Conservation (phyloP, 441 rosid genomes). For the Gossypium schwendimanii region DNA sequence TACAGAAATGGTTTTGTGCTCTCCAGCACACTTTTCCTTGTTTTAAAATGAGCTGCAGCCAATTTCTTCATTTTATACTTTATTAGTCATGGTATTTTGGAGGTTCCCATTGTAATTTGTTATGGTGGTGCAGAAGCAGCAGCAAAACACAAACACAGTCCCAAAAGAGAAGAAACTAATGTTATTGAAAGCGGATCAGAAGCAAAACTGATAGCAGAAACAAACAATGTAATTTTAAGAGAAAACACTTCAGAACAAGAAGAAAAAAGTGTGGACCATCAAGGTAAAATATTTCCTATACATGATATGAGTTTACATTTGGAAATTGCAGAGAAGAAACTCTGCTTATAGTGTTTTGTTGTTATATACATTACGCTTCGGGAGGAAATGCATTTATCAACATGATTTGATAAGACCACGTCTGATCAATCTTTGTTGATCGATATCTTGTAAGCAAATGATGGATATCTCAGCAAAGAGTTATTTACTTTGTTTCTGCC, state of each 20-base stretch:
- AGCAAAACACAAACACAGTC: not conserved
- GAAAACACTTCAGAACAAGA: not conserved
- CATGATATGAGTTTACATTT: not conserved
- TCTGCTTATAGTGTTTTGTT: not conserved
- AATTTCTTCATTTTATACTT: not conserved
- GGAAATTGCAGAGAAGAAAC: not conserved
- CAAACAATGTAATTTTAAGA: not conserved
- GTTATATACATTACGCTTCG: not conserved
- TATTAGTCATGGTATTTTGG: not conserved
- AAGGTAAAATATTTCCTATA: constrained; percentile 9
- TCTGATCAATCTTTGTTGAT: not conserved
- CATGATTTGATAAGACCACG: not conserved
- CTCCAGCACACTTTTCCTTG: not conserved
- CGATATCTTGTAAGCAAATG: not conserved
- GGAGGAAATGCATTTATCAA: not conserved
- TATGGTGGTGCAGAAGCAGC: constrained; percentile 5
- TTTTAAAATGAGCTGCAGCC: not conserved
- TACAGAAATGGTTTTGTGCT: not conserved
- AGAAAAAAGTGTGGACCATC: not conserved
- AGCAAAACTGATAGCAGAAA: not conserved
- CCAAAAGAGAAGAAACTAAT: not conserved
- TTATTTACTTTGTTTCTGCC: not conserved
- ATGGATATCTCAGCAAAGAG: not conserved
- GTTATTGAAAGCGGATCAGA: constrained; percentile 6
- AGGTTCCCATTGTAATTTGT: constrained; percentile 4